Percentiles rank a stretch among this genome's conserved stretches.
These are phyloP conservation scores for Paragyromitra xinjiangensis DNA, from an alignment of 495 filamentous ascomycete genomes.

Conservation along the genomic window DNA sequence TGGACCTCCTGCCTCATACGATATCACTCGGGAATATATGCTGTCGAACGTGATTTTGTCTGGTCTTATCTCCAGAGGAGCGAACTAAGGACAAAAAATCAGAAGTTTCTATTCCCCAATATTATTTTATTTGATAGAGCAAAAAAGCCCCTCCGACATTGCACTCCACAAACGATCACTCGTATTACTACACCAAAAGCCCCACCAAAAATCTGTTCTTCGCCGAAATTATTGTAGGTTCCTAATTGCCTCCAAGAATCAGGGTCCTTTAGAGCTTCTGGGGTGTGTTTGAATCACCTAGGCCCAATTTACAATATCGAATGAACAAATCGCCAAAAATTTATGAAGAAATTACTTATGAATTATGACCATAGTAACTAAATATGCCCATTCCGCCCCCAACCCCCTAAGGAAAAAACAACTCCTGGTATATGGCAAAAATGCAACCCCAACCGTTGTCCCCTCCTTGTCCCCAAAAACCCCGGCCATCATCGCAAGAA, in stretches of 20 bases:
- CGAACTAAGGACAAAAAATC: background rate
- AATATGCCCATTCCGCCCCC: background rate
- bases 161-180: background rate
- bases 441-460: constrained; percentile 19
- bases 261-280: background rate
- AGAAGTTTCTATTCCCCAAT: background rate
- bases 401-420: constrained; percentile 23
- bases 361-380: constrained; percentile 8
- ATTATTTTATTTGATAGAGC: too few relatives aligned
- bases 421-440: constrained; percentile 38
- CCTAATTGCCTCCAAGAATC: background rate
- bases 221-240: background rate
- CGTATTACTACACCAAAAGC: background rate
- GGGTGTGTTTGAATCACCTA: background rate
- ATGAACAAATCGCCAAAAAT: background rate
- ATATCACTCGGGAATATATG: background rate
- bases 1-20: background rate
- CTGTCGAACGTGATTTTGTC: background rate
- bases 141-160: background rate
- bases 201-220: background rate
- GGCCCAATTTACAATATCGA: background rate
- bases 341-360: constrained; percentile 8
- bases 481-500: background rate
- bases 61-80: background rate
- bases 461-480: background rate